Evolutionary conservation across 371 early-diverging fungal species (phyloP), one percentile per base, ranked within the genome.

Genomic region (Lichtheimia ramosa): DNA sequence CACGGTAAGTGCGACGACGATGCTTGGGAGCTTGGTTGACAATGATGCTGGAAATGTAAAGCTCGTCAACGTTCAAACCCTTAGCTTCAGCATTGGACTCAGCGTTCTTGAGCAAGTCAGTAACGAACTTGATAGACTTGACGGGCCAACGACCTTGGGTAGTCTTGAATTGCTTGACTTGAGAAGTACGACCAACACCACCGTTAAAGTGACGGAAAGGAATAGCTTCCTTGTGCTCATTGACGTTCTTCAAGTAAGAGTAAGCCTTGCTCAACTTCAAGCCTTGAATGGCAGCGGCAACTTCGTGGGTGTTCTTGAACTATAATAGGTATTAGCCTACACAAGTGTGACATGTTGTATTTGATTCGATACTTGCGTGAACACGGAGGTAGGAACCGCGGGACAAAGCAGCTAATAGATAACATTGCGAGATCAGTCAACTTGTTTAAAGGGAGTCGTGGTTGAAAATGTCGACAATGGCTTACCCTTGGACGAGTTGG

Each of bases 91-190:
- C 99, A 83, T 97, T 97, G 84, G 88, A 85, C 85, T 95, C 92
- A 69, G 97, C 93, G 86, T 99, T 99, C 89, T 96, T 92, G 74
- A 99, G 87, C 59, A 99, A 87, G 63, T 91, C 92, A 64, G 91
- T 80, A 53, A 99, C 79, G 74, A 94, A 95, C 88, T 95, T 90
- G 83, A 87, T 91, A 69, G 90, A 89, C 94, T 99, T 99, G 74
- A 83, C 92, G 83, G 99, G 99, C 99, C 99, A 99, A 83, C 99
- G 96, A 73, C 93, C 99, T 83, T 93, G 92, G 68, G 97, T 89
- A 62, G 89, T 87, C 66, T 90, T 89, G 84, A 92, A 95, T 61
- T 88, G 92, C 87, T 96, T 97, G 69, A 95, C 99, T 87, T 99
- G 99, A 54, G 96, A 91, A 65, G 94, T 92, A 68, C 99, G 96